These are phyloP conservation scores for Exophiala phaeomuriformis DNA, from an alignment of 2,329 filamentous ascomycete species.

Conservation along the genomic window DNA sequence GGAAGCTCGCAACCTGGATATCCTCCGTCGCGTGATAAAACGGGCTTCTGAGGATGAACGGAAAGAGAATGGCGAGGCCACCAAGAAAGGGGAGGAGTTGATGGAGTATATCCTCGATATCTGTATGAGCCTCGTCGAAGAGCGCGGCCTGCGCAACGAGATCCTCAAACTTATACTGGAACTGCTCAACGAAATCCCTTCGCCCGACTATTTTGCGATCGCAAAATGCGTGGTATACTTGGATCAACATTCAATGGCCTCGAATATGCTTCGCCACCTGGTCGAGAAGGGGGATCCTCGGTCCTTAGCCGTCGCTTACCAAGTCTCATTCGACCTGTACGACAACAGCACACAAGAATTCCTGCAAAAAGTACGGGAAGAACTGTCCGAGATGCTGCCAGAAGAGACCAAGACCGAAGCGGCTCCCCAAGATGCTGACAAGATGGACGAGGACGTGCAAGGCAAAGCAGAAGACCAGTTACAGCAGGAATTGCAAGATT, in stretches of 20 bases:
- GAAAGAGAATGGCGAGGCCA: conserved; percentile 51
- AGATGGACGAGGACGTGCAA: conserved; percentile 46
- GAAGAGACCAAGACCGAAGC: conserved; percentile 42
- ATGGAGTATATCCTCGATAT: conserved; percentile 96
- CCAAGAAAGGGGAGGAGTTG: conserved; percentile 69
- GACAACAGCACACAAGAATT: conserved; percentile 99
- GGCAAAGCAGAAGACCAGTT: conserved; percentile 45
- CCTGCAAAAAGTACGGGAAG: conserved; percentile 75
- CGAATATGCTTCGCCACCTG: conserved; percentile 72
- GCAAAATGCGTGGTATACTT: conserved; percentile 96
- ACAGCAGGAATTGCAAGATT: conserved; percentile 47
- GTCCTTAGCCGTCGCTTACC: conserved; percentile 81
- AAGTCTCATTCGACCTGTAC: conserved; percentile 96
- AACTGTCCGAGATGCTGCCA: conserved; percentile 55
- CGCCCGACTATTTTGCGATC: conserved; percentile 94
- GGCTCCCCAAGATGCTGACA: conserved; percentile 3
- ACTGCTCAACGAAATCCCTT: conserved; percentile 85
- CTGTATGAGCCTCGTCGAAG: conserved; percentile 96
- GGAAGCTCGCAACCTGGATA: conserved; percentile 84
- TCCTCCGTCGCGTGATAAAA: conserved; percentile 78
- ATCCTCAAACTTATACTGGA: conserved; percentile 90
- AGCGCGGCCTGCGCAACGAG: conserved; percentile 72
- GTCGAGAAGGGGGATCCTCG: conserved; percentile 70
- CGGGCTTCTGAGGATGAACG: conserved; percentile 82
- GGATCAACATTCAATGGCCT: conserved; percentile 84